Base-by-base conservation (phyloP, 169 alveolate genomes). In the Cryptosporidium xiaoi region DNA sequence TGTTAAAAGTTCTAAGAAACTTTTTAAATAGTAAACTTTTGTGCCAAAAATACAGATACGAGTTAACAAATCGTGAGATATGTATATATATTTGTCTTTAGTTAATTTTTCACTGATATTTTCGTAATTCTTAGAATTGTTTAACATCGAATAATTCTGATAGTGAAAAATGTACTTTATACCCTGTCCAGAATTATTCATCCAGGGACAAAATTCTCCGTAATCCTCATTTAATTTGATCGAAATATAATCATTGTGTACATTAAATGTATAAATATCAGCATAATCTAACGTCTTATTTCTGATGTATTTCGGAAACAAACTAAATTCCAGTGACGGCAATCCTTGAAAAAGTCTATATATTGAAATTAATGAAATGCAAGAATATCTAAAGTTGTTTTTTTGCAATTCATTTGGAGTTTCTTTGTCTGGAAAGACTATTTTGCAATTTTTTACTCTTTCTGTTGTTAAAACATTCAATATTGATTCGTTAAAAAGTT, bases 121-220 rank as follows among this genome's bases (percentile, higher is more conserved):
- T n/a, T 34, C 44, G 18, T 8, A n/a, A 65, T 8, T 27, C 36
- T 18, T 44, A 48, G 20, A 18, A 4, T 16, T 65, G 27, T 50
- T 66, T 46, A 34, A n/a, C 34, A 18, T 66, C 10, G 48, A 40
- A 40, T 40, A 8, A 8, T 40, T 40, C 48, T 40, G 48, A 40
- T 8, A 6, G n/a, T 51, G 44, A 12, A 29, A 69, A 6, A 77
- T 46, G 36, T 46, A 77, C 33, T 20, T 56, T 12, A 56, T 33
- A 12, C 87, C 87, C 51, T 77, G 56, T 18, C 65, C 71, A 56
- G n/a, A 24, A 50, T 44, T 3, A 36, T 77, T 56, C 69, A 77
- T 36, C 87, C 87, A 77, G 13, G 87, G 87, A 62, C 71, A 60
- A 6, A 77, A 16, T n/a, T 77, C 62, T 24, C 69, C 71, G n/a